Percentiles rank a stretch among this genome's conserved stretches.
Evolutionary conservation across 1,284 basidiomycete genomes (phyloP).

Genomic region (Rhodotorula sp.): DNA sequence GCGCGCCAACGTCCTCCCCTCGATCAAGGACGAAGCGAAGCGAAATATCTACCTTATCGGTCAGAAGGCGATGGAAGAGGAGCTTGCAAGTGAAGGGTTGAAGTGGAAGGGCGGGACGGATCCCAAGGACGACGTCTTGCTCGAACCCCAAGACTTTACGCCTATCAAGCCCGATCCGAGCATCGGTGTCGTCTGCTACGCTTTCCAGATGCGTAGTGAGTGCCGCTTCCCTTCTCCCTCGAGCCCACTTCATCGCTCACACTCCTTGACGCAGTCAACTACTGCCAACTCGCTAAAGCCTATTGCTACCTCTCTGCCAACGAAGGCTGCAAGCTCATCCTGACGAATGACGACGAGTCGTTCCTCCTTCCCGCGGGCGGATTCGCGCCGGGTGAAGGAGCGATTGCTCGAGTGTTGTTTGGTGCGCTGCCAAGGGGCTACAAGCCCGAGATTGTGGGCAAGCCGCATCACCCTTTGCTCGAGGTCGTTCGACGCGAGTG

Average conservation of each 20-base stretch:
- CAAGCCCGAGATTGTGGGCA: slow-evolving; percentile 72
- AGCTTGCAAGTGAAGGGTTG: slow-evolving; percentile 80
- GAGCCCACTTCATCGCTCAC: neutral
- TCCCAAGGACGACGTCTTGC: slow-evolving; percentile 73
- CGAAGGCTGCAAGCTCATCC: slow-evolving; percentile 76
- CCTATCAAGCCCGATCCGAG: slow-evolving; percentile 65
- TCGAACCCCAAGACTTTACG: slow-evolving; percentile 67
- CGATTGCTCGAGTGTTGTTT: slow-evolving; percentile 76
- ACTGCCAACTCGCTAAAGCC: slow-evolving; percentile 90
- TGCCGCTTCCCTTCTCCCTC: neutral
- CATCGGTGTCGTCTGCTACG: slow-evolving; percentile 79
- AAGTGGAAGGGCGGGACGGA: slow-evolving; percentile 80
- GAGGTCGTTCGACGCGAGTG: slow-evolving; percentile 93
- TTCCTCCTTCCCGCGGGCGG: slow-evolving; percentile 49
- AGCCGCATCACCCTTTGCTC: slow-evolving; percentile 87
- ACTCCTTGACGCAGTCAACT: slow-evolving; percentile 60
- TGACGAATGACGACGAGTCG: slow-evolving; percentile 89
- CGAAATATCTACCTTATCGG: slow-evolving; percentile 75
- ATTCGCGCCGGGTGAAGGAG: slow-evolving; percentile 58
- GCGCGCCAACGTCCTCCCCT: slow-evolving; percentile 72
- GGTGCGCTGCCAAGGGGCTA: slow-evolving; percentile 63
- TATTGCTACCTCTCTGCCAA: slow-evolving; percentile 77
- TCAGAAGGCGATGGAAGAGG: slow-evolving; percentile 87
- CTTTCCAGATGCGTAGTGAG: slow-evolving; percentile 47
- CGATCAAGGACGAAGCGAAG: slow-evolving; percentile 21